phyloP scores from a whole-genome alignment of 2,329 filamentous ascomycete genomes.

The Paecilomyces dactylethromorphus region DNA sequence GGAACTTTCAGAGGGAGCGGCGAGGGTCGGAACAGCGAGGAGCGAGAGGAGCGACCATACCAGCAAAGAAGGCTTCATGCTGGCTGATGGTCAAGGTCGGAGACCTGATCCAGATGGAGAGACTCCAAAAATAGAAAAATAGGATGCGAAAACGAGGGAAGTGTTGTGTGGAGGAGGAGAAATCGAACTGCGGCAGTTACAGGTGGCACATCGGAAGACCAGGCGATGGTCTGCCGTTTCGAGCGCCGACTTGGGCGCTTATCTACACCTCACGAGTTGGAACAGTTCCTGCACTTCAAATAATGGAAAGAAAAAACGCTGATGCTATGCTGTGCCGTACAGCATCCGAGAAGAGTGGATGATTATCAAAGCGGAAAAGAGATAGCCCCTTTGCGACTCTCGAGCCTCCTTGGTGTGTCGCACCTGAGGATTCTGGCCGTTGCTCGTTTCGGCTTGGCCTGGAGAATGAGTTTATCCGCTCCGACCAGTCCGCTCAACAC shows the following conservation, averaged over 20 bases:
- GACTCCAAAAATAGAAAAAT: not conserved
- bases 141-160: not conserved
- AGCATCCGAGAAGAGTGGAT: not conserved
- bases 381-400: not conserved
- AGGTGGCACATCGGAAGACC: not conserved
- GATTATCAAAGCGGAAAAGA: not conserved
- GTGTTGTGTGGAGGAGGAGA: not conserved
- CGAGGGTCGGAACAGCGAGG: slow-evolving; percentile 26
- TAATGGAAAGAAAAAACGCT: not conserved
- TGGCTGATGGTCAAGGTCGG: slow-evolving; percentile 16
- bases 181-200: slow-evolving; percentile 1
- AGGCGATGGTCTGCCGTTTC: slow-evolving; percentile 3
- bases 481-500: slow-evolving; percentile 23
- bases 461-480: slow-evolving; percentile 29
- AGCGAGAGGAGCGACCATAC: slow-evolving; percentile 32
- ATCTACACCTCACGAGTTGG: not conserved
- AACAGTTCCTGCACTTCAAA: not conserved
- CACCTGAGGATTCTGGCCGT: slow-evolving; percentile 1
- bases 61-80: slow-evolving; percentile 32
- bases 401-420: not conserved
- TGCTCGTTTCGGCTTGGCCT: slow-evolving; percentile 6
- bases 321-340: not conserved
- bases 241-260: slow-evolving; percentile 6
- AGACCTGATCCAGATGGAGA: slow-evolving; percentile 5
- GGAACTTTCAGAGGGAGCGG: slow-evolving; percentile 17